Conservation (phyloP, 768 basidiomycete species). For the Amanita rubescens region DNA sequence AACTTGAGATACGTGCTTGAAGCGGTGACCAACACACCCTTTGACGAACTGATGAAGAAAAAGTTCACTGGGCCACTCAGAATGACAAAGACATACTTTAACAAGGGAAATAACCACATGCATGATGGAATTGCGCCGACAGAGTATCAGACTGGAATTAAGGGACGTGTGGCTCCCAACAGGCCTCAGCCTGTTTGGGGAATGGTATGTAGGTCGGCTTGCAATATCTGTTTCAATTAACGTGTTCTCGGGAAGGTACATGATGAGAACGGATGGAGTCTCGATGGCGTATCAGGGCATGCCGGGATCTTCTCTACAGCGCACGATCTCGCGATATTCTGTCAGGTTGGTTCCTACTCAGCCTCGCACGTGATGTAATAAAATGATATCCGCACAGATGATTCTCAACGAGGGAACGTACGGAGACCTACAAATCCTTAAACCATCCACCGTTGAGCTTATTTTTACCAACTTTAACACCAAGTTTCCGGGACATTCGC, state of each 20-base stretch:
- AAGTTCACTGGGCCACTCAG: conserved; percentile 19
- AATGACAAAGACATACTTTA: conserved; percentile 20
- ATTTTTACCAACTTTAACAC: conserved; percentile 22
- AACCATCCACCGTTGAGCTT: conserved; percentile 19
- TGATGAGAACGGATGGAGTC: conserved; percentile 23
- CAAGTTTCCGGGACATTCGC: conserved; percentile 20
- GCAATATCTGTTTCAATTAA: conserved; percentile 10
- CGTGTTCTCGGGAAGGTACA: conserved; percentile 13
- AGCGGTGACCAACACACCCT: conserved; percentile 14
- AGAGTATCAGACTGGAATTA: too few relatives aligned
- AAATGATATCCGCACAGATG: conserved; percentile 13
- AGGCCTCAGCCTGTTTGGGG: too few relatives aligned
- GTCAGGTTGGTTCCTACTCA: conserved; percentile 13
- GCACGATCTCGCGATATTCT: conserved; percentile 20
- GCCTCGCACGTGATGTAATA: background rate
- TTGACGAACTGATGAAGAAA: conserved; percentile 18
- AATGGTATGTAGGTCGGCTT: too few relatives aligned
- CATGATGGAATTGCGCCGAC: background rate
- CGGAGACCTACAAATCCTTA: conserved; percentile 15
- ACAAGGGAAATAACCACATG: conserved; percentile 16
- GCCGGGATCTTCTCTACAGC: conserved; percentile 23
- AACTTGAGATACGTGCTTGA: conserved; percentile 20
- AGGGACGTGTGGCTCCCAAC: too few relatives aligned
- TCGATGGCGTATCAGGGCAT: conserved; percentile 21
- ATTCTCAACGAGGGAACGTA: conserved; percentile 24